Evolutionary conservation across 106 monocot genomes (phyloP).

Genomic region (Dactylorhiza incarnata): DNA sequence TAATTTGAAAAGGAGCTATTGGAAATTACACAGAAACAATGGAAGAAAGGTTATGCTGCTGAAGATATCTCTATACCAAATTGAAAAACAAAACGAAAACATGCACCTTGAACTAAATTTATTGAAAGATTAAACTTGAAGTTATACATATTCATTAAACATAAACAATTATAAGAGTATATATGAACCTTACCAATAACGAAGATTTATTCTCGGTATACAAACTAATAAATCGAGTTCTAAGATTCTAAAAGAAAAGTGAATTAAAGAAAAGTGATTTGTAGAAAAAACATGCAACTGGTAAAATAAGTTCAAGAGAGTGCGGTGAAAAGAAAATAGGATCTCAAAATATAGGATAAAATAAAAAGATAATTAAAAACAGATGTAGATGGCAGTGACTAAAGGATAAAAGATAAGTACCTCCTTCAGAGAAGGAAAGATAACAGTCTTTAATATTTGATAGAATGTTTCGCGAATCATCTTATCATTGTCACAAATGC

Average conservation of each 20-base stretch:
- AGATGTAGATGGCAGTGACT: neutral
- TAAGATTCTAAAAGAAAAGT: too few species aligned
- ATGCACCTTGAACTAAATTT: neutral
- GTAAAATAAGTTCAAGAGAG: neutral
- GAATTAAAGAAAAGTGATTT: too few species aligned
- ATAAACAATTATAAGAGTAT: neutral
- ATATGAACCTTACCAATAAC: neutral
- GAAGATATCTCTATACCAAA: neutral
- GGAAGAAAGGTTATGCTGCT: neutral
- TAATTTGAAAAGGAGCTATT: neutral
- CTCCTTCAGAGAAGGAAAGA: conserved; percentile 68
- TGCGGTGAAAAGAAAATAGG: too few species aligned
- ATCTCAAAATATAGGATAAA: neutral
- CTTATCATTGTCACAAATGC: conserved; percentile 75
- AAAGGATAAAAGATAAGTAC: conserved; percentile 20
- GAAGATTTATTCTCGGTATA: neutral
- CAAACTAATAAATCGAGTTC: neutral
- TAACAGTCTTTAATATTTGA: conserved; percentile 52
- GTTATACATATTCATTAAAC: neutral
- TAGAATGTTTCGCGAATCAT: conserved; percentile 64
- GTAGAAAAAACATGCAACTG: neutral
- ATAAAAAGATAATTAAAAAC: neutral
- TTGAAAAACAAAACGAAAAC: neutral
- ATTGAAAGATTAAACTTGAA: neutral
- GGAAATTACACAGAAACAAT: neutral